phyloP scores from a whole-genome alignment of 208 protist species.

The Trypanosoma avium region DNA sequence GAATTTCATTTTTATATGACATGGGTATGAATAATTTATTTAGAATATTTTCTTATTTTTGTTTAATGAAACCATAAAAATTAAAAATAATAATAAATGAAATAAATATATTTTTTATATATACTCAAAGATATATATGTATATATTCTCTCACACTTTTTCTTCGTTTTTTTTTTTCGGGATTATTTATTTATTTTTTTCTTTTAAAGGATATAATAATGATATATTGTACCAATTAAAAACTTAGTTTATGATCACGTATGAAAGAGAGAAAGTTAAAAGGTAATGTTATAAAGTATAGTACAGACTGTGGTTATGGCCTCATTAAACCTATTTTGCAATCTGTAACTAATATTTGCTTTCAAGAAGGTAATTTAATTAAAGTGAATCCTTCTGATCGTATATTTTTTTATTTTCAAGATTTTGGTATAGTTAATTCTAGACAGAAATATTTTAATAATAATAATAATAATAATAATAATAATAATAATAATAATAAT shows the following conservation, averaged over 20 bases:
- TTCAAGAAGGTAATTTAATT: not conserved
- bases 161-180: constrained; percentile 5
- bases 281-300: constrained; percentile 25
- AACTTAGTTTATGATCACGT: not conserved
- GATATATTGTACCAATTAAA: too few species aligned
- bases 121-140: too few species aligned
- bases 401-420: constrained; percentile 18
- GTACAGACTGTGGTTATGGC: constrained; percentile 19
- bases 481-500: not conserved
- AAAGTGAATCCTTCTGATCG: constrained; percentile 16
- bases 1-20: too few species aligned
- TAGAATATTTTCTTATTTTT: too few species aligned
- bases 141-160: too few species aligned
- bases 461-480: not conserved
- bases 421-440: constrained; percentile 1
- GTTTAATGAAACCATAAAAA: too few species aligned
- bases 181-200: constrained; percentile 14
- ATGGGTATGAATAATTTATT: too few species aligned
- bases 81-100: too few species aligned
- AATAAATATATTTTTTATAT: too few species aligned
- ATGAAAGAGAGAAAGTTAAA: constrained; percentile 7
- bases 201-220: not conserved
- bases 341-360: not conserved
- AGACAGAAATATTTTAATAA: not conserved
- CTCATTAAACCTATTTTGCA: constrained; percentile 20